Conservation (phyloP, 768 basidiomycete genomes). For the Kondoa malvinella region DNA sequence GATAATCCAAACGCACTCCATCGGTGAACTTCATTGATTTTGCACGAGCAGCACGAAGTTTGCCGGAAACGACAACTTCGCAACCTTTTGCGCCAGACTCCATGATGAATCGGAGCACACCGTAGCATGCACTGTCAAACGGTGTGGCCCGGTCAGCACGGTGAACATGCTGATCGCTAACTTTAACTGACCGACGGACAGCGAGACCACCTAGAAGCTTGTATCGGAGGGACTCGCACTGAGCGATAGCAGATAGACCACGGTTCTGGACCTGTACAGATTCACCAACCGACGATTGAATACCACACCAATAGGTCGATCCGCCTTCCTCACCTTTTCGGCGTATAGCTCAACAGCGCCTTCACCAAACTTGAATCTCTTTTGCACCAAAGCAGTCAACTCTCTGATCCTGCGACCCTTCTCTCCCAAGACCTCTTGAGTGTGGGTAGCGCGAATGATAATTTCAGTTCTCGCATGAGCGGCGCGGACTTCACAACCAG, state of each 20-base stretch:
- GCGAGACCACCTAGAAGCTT: slow-evolving; percentile 99
- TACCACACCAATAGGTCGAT: background rate
- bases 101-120: slow-evolving; percentile 99
- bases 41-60: slow-evolving; percentile 97
- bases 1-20: slow-evolving; percentile 40
- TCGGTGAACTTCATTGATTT: slow-evolving; percentile 99
- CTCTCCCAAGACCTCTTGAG: slow-evolving; percentile 86
- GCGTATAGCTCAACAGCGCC: slow-evolving; percentile 97
- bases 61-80: slow-evolving; percentile 98
- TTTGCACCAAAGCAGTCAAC: slow-evolving; percentile 93
- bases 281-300: too few species aligned
- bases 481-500: slow-evolving; percentile 98
- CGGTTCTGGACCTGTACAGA: slow-evolving; percentile 47
- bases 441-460: slow-evolving; percentile 99
- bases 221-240: slow-evolving; percentile 95
- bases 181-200: slow-evolving; percentile 64
- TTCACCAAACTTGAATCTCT: slow-evolving; percentile 98
- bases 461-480: slow-evolving; percentile 99
- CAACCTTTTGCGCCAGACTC: slow-evolving; percentile 99
- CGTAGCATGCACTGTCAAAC: slow-evolving; percentile 69
- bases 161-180: background rate
- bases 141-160: background rate
- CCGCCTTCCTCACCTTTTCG: slow-evolving; percentile 57
- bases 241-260: slow-evolving; percentile 93
- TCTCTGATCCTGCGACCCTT: slow-evolving; percentile 99